Evolutionary conservation across 768 basidiomycete species (phyloP), one percentile per base, ranked within the genome.

Genomic region (Podaxis pistillaris): DNA sequence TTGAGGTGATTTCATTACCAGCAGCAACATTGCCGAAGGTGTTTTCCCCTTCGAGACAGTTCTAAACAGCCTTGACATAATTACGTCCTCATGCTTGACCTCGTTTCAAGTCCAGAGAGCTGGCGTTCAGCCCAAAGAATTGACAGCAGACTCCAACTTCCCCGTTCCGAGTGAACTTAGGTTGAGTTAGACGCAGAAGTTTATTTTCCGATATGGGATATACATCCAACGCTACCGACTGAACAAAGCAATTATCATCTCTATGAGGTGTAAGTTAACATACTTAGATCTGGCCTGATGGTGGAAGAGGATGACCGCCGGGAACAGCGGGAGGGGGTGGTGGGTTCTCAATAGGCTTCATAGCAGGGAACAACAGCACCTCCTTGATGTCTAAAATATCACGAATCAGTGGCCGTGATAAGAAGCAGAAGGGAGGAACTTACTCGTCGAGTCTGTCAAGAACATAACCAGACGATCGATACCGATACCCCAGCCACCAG

Each of bases 401-500:
- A 38, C 38, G 11, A 36, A 63, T 37, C 54, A 58, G 62, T 22
- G 46, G 6, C 12, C 56, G 11, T 58, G 58, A 30, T 6, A n/a
- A 56, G 47, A 60, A 13, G 33, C 17, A 22, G 60, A 60, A 24
- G 36, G 67, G 24, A 30, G 68, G 67, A 9, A 70, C 89, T 68
- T 67, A 94, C 93, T 96, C 7, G 87, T 89, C n/a, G 93, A 96
- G 76, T 99, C 89, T 3, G 95, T 96, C 54, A 98, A 81, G 88
- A 98, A 98, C 96, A 98, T 98, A 76, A 98, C 94, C 41, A 98
- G 81, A 64, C 95, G 88, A 72, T 98, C 96, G 67, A 98, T 91
- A 59, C 96, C 96, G 59, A 98, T 82, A 65, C 95, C 96, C 94
- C 94, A 98, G 50, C 96, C 96, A 63, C 94, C 96, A 3, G 96